Conservation (phyloP, 352 stramenopile species). For the Pythium dissimile region DNA sequence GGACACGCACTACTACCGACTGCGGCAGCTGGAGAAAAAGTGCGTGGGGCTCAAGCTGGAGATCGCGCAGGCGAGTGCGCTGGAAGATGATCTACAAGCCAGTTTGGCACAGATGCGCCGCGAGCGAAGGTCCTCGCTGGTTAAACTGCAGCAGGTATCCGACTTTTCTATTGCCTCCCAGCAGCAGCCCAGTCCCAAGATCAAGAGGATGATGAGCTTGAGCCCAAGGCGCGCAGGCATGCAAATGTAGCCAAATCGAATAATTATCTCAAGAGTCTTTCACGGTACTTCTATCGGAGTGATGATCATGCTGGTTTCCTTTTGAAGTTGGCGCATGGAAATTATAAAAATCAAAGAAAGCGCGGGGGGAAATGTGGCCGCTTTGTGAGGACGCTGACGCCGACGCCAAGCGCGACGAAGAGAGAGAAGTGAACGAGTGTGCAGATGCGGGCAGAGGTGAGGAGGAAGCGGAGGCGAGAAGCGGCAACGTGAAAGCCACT, state of each 20-base stretch:
- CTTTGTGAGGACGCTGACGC: neutral
- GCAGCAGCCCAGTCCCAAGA: slow-evolving; percentile 15
- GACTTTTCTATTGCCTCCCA: slow-evolving; percentile 30
- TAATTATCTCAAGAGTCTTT: slow-evolving; percentile 1
- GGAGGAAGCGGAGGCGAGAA: too few relatives aligned
- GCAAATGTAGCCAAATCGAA: slow-evolving; percentile 4
- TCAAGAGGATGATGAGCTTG: slow-evolving; percentile 10
- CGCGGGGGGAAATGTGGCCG: slow-evolving; percentile 15
- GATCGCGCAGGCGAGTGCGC: slow-evolving; percentile 50
- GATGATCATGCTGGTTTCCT: slow-evolving; percentile 9
- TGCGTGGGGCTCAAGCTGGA: slow-evolving; percentile 58
- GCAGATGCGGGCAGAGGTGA: neutral
- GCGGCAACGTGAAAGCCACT: too few relatives aligned
- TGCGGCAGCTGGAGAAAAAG: slow-evolving; percentile 59
- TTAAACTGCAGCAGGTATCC: slow-evolving; percentile 61
- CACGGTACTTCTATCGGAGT: slow-evolving; percentile 12
- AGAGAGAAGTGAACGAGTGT: neutral
- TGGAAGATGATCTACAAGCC: slow-evolving; percentile 61
- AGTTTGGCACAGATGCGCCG: slow-evolving; percentile 46
- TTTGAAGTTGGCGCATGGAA: slow-evolving; percentile 25
- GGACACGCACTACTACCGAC: slow-evolving; percentile 54
- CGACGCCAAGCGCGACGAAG: neutral
- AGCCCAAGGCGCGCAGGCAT: slow-evolving; percentile 5
- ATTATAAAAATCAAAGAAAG: too few relatives aligned
- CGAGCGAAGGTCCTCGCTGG: slow-evolving; percentile 41